Percentiles rank a stretch among this genome's conserved stretches.
Conservation (phyloP, 139 green algal genomes). For the Tetradesmus obliquus region DNA sequence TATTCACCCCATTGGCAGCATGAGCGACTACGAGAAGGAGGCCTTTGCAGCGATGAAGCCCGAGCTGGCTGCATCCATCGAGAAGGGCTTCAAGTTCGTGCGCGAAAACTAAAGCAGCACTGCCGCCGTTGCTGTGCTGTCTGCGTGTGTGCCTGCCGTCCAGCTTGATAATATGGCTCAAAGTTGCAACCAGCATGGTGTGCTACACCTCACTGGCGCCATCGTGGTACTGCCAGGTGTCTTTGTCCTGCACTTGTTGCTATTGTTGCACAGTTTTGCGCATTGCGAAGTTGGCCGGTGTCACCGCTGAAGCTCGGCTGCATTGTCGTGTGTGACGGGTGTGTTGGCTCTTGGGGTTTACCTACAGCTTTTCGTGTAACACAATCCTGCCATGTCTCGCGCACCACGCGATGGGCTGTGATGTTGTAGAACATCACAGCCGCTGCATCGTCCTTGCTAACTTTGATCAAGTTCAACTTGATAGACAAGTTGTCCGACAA, state of each 20-base stretch:
- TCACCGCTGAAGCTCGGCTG: background rate
- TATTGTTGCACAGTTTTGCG: too few relatives aligned
- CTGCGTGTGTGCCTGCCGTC: too few relatives aligned
- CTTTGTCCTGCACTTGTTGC: too few relatives aligned
- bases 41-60: constrained; percentile 83
- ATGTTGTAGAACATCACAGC: background rate
- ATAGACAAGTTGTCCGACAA: too few relatives aligned
- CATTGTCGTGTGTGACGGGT: background rate
- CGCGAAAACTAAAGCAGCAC: constrained; percentile 51
- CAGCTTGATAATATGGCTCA: background rate
- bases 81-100: constrained; percentile 91
- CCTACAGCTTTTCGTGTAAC: too few relatives aligned
- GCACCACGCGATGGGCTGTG: background rate
- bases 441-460: too few relatives aligned
- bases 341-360: too few relatives aligned
- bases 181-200: background rate
- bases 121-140: background rate
- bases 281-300: too few relatives aligned
- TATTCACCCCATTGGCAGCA: constrained; percentile 83
- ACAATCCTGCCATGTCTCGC: too few relatives aligned
- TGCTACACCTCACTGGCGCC: too few relatives aligned
- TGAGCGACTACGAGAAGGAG: constrained; percentile 92
- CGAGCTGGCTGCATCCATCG: constrained; percentile 87
- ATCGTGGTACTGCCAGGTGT: too few relatives aligned
- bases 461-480: too few relatives aligned